Conservation (phyloP, 2,329 filamentous ascomycete species). For the Sclerotinia nivalis region DNA sequence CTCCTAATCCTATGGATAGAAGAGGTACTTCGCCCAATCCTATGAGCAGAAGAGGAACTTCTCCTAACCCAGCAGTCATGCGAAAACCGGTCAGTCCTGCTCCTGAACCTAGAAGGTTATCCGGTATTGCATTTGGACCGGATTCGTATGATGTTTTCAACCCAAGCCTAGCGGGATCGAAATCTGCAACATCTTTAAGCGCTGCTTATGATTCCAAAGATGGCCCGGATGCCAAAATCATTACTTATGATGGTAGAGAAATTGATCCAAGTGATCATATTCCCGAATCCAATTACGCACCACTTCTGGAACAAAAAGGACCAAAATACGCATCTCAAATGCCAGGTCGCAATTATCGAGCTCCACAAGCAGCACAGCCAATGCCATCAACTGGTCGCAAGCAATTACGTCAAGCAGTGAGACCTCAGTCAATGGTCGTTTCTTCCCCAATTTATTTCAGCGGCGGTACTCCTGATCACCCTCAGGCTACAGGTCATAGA, state of each 20-base stretch:
- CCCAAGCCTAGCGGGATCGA: conserved; percentile 48
- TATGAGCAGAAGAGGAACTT: conserved; percentile 59
- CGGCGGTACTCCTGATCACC: conserved; percentile 42
- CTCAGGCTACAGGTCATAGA: conserved; percentile 51
- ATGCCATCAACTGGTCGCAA: conserved; percentile 55
- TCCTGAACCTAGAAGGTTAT: conserved; percentile 57
- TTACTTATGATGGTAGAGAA: conserved; percentile 72
- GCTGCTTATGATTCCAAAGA: conserved; percentile 37
- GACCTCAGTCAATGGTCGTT: conserved; percentile 50
- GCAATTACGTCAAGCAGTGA: conserved; percentile 48
- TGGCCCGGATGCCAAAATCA: conserved; percentile 66
- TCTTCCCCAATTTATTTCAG: conserved; percentile 36
- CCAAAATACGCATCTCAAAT: conserved; percentile 44
- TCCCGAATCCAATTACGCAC: conserved; percentile 53
- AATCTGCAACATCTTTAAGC: conserved; percentile 35
- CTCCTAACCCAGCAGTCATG: conserved; percentile 46
- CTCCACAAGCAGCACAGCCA: conserved; percentile 48
- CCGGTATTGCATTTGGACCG: conserved; percentile 69
- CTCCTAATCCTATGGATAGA: conserved; percentile 31
- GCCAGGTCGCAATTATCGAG: conserved; percentile 44
- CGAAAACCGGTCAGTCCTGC: conserved; percentile 76
- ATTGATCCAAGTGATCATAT: conserved; percentile 81
- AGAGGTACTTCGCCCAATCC: conserved; percentile 37
- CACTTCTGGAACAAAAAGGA: conserved; percentile 50
- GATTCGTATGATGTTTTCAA: conserved; percentile 76